Percentiles rank a stretch among this genome's conserved stretches.
phyloP scores from a whole-genome alignment of 2,329 filamentous ascomycete species.

The Thelonectria rubi region DNA sequence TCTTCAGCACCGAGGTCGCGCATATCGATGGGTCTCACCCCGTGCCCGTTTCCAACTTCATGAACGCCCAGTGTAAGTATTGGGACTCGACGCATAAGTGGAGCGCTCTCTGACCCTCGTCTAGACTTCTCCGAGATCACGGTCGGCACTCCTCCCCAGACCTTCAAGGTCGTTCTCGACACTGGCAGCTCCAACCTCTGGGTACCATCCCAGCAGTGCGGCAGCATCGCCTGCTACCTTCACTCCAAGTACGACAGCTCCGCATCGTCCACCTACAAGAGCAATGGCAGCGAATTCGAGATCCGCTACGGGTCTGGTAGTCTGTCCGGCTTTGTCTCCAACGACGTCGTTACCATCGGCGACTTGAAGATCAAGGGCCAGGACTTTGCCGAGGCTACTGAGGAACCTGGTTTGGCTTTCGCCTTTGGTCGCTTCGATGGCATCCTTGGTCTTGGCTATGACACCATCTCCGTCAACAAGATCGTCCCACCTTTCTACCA shows the following conservation, averaged over 20 bases:
- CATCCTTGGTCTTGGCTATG: conserved; percentile 92
- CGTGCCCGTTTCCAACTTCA: conserved; percentile 94
- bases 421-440: conserved; percentile 98
- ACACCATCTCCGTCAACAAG: conserved; percentile 95
- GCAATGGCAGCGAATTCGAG: conserved; percentile 91
- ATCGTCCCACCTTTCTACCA: conserved; percentile 97
- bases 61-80: conserved; percentile 95
- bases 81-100: background rate
- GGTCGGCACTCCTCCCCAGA: conserved; percentile 90
- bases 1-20: conserved; percentile 80
- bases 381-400: conserved; percentile 95
- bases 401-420: conserved; percentile 94
- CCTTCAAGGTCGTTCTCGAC: conserved; percentile 98
- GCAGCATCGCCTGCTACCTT: conserved; percentile 97
- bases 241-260: conserved; percentile 97
- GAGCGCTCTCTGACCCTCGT: conserved; percentile 25
- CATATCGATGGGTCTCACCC: conserved; percentile 75
- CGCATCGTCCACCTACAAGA: conserved; percentile 88
- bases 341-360: conserved; percentile 86
- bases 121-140: conserved; percentile 96
- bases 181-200: conserved; percentile 99
- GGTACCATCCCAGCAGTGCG: conserved; percentile 91
- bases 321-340: conserved; percentile 91
- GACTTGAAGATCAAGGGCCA: conserved; percentile 89
- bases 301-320: conserved; percentile 96